Conservation (phyloP, 768 basidiomycete species). For the Podaxis sp. region DNA sequence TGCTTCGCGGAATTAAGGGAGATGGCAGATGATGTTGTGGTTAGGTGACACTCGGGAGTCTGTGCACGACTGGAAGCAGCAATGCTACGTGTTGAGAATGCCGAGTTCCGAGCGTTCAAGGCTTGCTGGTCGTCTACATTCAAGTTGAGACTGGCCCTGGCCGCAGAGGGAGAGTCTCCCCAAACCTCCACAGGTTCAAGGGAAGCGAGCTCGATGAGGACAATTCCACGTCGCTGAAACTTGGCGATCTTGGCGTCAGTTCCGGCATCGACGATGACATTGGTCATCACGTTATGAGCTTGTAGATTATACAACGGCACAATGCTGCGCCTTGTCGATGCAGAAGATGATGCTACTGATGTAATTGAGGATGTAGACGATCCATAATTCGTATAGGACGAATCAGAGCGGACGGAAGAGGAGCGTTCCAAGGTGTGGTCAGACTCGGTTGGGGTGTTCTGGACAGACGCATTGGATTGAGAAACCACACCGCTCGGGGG, state of each 20-base stretch:
- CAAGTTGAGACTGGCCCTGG: background rate
- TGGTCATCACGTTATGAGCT: constrained; percentile 85
- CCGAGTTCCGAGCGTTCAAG: background rate
- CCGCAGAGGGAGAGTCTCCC: constrained; percentile 27
- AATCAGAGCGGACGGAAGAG: constrained; percentile 59
- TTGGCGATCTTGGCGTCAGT: constrained; percentile 85
- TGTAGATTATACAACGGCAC: constrained; percentile 86
- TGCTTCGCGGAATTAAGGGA: constrained; percentile 22
- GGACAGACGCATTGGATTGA: constrained; percentile 17
- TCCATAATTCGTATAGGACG: constrained; percentile 30
- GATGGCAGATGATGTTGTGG: constrained; percentile 24
- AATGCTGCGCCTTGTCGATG: constrained; percentile 57
- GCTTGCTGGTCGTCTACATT: constrained; percentile 3
- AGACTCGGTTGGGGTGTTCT: constrained; percentile 19
- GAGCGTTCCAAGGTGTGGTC: constrained; percentile 36
- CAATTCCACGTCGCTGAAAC: constrained; percentile 70
- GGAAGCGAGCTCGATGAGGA: constrained; percentile 74
- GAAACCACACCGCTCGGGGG: constrained; percentile 35
- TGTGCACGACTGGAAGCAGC: constrained; percentile 5
- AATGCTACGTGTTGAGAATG: constrained; percentile 1
- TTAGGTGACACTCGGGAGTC: constrained; percentile 9
- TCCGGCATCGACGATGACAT: constrained; percentile 83
- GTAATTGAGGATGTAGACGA: constrained; percentile 39
- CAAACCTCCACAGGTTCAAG: constrained; percentile 81
- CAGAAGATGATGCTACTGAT: constrained; percentile 30